phyloP scores from a whole-genome alignment of 2,329 filamentous ascomycete genomes.

The Microcyclospora pomicola region DNA sequence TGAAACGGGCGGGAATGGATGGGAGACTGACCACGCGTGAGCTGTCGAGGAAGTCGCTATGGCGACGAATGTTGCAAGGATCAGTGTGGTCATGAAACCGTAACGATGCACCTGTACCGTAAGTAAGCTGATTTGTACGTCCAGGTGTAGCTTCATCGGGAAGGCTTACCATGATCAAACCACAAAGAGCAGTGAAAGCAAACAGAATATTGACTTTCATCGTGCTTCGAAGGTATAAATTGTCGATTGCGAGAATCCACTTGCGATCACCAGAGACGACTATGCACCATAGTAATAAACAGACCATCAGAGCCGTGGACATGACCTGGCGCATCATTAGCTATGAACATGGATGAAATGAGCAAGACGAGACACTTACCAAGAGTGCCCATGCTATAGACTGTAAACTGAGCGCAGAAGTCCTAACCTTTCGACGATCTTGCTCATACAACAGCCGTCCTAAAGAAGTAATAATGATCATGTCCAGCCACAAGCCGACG shows the following conservation, averaged over 20 bases:
- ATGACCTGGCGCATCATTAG: too few relatives aligned
- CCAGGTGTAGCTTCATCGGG: slow-evolving; percentile 1
- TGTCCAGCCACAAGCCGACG: slow-evolving; percentile 28
- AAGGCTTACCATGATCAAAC: slow-evolving; percentile 17
- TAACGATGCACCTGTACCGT: slow-evolving; percentile 26
- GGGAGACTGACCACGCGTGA: slow-evolving; percentile 21
- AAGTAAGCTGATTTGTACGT: slow-evolving; percentile 1
- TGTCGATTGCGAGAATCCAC: slow-evolving; percentile 26
- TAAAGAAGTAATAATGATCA: slow-evolving; percentile 25
- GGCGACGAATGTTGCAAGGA: slow-evolving; percentile 26
- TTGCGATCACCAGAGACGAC: slow-evolving; percentile 24
- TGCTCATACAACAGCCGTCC: slow-evolving; percentile 11
- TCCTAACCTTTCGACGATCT: slow-evolving; percentile 7
- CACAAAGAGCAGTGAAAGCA: slow-evolving; percentile 15
- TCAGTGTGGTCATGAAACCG: slow-evolving; percentile 26
- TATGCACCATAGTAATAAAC: slow-evolving; percentile 23
- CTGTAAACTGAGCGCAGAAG: slow-evolving; percentile 8
- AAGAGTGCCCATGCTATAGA: slow-evolving; percentile 17
- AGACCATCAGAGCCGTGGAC: slow-evolving; percentile 16
- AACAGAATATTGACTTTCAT: slow-evolving; percentile 15
- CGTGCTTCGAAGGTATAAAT: slow-evolving; percentile 25
- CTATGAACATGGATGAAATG: too few relatives aligned
- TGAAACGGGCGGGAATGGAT: slow-evolving; percentile 17
- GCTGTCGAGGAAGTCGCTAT: slow-evolving; percentile 20
- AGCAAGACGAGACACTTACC: slow-evolving; percentile 6